Evolutionary conservation across 148 eudicot genomes (phyloP).

Genomic region (Rhododendron molle): DNA sequence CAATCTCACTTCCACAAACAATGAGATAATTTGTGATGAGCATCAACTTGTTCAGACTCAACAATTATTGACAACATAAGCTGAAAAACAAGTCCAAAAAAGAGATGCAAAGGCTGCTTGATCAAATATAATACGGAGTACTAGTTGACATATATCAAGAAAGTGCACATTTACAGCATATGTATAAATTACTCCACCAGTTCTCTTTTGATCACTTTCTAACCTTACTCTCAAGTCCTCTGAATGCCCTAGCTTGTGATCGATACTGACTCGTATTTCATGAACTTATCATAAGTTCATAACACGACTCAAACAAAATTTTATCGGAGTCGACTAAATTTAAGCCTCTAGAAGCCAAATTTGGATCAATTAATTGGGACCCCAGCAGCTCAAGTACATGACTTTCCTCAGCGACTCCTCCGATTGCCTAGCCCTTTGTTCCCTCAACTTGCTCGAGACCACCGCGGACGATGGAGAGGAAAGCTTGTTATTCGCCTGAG

Average conservation of each 20-base stretch:
- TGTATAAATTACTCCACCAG: too few relatives aligned
- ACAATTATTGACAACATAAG: too few relatives aligned
- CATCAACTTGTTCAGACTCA: too few relatives aligned
- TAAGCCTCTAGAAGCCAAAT: background rate
- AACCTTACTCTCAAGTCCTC: too few relatives aligned
- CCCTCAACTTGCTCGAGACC: background rate
- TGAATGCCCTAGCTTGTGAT: background rate
- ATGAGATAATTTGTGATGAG: too few relatives aligned
- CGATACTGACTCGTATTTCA: background rate
- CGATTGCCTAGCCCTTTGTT: conserved; percentile 9
- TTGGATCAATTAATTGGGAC: conserved; percentile 17
- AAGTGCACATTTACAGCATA: too few relatives aligned
- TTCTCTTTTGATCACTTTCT: too few relatives aligned
- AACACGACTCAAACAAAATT: background rate
- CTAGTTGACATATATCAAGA: too few relatives aligned
- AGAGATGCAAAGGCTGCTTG: too few relatives aligned
- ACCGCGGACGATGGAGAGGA: background rate
- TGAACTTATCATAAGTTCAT: background rate
- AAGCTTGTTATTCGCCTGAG: conserved; percentile 8
- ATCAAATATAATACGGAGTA: too few relatives aligned
- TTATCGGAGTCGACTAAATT: background rate
- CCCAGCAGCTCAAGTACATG: conserved; percentile 39
- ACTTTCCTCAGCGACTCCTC: conserved; percentile 35
- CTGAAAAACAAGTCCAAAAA: too few relatives aligned
- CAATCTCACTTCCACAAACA: too few relatives aligned